Percentiles rank a stretch among this genome's conserved stretches.
phyloP scores from a whole-genome alignment of 2,329 filamentous ascomycete genomes.

The Orbilia brochopaga region DNA sequence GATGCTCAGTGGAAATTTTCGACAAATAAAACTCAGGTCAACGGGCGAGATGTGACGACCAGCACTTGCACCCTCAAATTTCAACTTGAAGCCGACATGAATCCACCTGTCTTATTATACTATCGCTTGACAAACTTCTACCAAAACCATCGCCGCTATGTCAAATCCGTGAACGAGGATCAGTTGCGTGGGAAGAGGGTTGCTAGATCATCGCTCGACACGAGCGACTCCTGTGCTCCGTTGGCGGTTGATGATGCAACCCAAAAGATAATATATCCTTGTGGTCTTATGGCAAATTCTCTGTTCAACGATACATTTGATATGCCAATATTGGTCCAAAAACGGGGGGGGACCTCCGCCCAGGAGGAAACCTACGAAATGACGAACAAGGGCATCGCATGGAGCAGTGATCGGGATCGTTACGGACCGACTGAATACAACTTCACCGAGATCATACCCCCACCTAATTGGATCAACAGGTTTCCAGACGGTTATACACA shows the following conservation, averaged over 20 bases:
- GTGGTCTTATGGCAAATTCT: constrained; percentile 94
- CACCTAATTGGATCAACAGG: constrained; percentile 77
- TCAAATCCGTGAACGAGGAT: constrained; percentile 81
- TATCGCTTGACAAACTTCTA: constrained; percentile 98
- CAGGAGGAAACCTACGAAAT: constrained; percentile 68
- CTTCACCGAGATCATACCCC: constrained; percentile 72
- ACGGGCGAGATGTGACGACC: constrained; percentile 56
- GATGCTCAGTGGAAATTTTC: constrained; percentile 42
- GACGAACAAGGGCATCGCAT: constrained; percentile 80
- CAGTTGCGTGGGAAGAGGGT: constrained; percentile 73
- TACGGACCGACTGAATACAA: constrained; percentile 75
- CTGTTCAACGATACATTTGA: constrained; percentile 92
- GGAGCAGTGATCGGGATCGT: constrained; percentile 79
- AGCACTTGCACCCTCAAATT: constrained; percentile 76
- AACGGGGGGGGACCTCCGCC: constrained; percentile 58
- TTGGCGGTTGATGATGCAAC: constrained; percentile 74
- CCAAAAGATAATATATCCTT: constrained; percentile 77
- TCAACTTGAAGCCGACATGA: constrained; percentile 76
- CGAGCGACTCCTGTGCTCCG: constrained; percentile 54
- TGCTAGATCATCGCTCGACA: constrained; percentile 68
- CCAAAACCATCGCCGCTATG: constrained; percentile 96
- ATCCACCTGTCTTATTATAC: constrained; percentile 85
- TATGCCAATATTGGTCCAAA: constrained; percentile 65
- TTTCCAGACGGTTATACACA: constrained; percentile 74
- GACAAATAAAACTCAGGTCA: constrained; percentile 52